Base-by-base conservation (phyloP, 1,284 basidiomycete genomes). In the Ceratobasidium sp. region DNA sequence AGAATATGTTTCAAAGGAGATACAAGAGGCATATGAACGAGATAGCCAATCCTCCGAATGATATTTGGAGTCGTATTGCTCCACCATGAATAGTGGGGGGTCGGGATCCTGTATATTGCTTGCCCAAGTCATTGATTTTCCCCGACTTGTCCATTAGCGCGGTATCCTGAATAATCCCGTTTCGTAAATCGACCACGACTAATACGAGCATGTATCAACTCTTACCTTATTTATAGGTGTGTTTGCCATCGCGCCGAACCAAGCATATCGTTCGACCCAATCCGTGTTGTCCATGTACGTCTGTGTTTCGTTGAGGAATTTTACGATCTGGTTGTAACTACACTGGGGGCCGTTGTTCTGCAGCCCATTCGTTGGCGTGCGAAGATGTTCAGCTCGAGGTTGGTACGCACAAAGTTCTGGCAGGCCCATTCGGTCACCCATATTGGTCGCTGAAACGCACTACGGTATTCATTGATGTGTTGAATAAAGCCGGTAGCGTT, bases 221-320 rank as follows among this genome's bases (percentile, higher is more conserved):
- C 51, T 73, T n/a, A 64, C 72, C 48, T 74, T 74, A 43, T 74
- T 68, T 11, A 53, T 62, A 31, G 66, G 72, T 16, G 61, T 59
- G 22, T 69, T 71, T 16, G 61, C 68, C 68, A 71, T 71, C 14
- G 83, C 84, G 6, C 84, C 85, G 74, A 84, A 86, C 84, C 84
- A 86, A 22, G 84, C 81, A 75, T 85, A 85, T 13, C 84, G 81
- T 75, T 86, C 84, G 14, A 86, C 81, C 82, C 83, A 86, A 22
- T 80, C 78, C 1, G 83, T 82, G 13, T 65, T 76, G 59, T 85
- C 83, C 83, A 86, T 83, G 78, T 82, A 86, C 13, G 78, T 75
- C 72, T 83, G 81, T 1, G 84, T 84, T 13, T 81, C 79, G 75
- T 84, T 83, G 82, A 85, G 81, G 77, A 85, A 84, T 27, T 80